These are phyloP conservation scores for Mycocalia duriaeana DNA, from an alignment of 1,284 basidiomycete species.

Conservation along the genomic window DNA sequence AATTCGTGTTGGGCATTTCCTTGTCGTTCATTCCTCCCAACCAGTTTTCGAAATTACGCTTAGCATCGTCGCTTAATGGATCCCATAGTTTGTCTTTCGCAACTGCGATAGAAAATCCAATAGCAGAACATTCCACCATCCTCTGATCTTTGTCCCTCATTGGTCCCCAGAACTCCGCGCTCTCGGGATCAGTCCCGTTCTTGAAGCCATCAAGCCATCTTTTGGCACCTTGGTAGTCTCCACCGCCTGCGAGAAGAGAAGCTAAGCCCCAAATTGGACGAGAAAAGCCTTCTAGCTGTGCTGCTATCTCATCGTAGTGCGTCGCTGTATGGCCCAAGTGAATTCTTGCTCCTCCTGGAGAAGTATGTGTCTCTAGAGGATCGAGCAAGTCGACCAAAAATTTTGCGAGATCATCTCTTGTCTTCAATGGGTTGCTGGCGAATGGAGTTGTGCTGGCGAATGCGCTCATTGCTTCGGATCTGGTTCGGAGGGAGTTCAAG, in stretches of 20 bases:
- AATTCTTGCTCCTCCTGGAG: conserved; percentile 66
- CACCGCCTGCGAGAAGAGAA: conserved; percentile 61
- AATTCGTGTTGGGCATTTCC: conserved; percentile 71
- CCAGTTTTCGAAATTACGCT: conserved; percentile 60
- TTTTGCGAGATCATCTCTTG: conserved; percentile 50
- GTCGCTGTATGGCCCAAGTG: conserved; percentile 70
- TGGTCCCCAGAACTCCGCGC: conserved; percentile 71
- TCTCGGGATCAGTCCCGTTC: conserved; percentile 60
- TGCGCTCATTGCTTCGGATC: conserved; percentile 21
- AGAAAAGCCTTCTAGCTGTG: conserved; percentile 73
- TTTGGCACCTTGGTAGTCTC: conserved; percentile 46
- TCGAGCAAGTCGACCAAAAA: conserved; percentile 61
- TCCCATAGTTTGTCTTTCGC: conserved; percentile 66
- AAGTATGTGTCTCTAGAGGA: conserved; percentile 64
- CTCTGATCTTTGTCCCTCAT: conserved; percentile 74
- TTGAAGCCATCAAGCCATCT: conserved; percentile 66
- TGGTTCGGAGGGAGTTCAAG: too few species aligned
- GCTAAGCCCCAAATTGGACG: conserved; percentile 75
- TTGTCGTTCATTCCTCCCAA: conserved; percentile 75
- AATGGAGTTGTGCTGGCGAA: conserved; percentile 38
- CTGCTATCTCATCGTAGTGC: conserved; percentile 71
- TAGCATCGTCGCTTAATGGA: conserved; percentile 47
- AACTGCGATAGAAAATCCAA: conserved; percentile 67
- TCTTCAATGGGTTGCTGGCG: conserved; percentile 52
- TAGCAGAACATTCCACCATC: conserved; percentile 80